Conservation (phyloP, 257 asterid genomes). For the Scutellaria galericulata region DNA sequence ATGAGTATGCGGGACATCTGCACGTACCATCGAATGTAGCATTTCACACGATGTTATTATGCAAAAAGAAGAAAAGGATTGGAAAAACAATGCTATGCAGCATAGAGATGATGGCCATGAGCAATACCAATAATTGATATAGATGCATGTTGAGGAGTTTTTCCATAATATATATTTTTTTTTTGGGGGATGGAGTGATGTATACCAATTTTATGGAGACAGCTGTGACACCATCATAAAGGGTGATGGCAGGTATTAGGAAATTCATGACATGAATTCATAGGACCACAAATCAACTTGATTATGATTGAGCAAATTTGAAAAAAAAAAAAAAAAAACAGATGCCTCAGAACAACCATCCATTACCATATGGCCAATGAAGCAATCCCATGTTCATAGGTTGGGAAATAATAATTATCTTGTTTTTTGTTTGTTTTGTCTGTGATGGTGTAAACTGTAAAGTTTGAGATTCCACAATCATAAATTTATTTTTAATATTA, state of each 20-base stretch:
- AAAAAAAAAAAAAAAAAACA: neutral
- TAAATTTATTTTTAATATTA: neutral
- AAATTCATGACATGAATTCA: conserved; percentile 37
- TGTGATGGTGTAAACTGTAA: conserved; percentile 8
- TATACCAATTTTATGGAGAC: conserved; percentile 38
- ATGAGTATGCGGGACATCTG: neutral
- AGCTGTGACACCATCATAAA: conserved; percentile 48
- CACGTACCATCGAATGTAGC: neutral
- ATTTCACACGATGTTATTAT: neutral
- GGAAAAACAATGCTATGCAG: neutral
- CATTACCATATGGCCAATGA: conserved; percentile 25
- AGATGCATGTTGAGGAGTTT: conserved; percentile 1
- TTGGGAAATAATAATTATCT: neutral
- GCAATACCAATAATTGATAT: conserved; percentile 23
- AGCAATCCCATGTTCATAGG: conserved; percentile 30
- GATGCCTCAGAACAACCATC: conserved; percentile 33
- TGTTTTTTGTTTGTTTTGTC: conserved; percentile 14
- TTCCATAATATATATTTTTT: neutral
- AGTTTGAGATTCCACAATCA: conserved; percentile 11
- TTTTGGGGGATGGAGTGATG: neutral
- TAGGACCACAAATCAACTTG: conserved; percentile 53
- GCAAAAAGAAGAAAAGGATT: neutral
- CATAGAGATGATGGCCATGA: conserved; percentile 12
- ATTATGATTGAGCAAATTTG: conserved; percentile 30
- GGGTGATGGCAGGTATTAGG: conserved; percentile 43